Conservation (phyloP, 805 yeast species). For the Candida ulmi region DNA sequence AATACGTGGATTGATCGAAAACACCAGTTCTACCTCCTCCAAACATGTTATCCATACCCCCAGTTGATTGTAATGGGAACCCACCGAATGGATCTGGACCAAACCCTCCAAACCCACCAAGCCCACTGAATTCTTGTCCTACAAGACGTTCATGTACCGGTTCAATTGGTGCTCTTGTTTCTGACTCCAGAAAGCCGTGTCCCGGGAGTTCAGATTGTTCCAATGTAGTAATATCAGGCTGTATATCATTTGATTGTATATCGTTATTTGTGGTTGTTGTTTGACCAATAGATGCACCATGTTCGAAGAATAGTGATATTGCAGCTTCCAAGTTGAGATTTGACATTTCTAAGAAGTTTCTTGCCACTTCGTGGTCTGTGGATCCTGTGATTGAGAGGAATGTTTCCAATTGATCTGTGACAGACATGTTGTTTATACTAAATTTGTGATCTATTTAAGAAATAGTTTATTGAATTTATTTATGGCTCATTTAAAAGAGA, state of each 20-base stretch:
- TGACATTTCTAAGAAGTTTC: conserved; percentile 72
- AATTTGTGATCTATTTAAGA: too few relatives aligned
- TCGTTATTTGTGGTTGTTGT: conserved; percentile 18
- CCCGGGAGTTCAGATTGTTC: too few relatives aligned
- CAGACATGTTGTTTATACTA: neutral
- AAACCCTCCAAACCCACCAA: conserved; percentile 30
- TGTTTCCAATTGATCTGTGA: conserved; percentile 51
- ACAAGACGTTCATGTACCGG: conserved; percentile 75
- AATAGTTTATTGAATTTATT: too few relatives aligned
- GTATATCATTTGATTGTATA: conserved; percentile 25
- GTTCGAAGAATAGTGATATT: conserved; percentile 75
- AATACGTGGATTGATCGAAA: conserved; percentile 33
- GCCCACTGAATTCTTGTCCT: conserved; percentile 27
- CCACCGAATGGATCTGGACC: conserved; percentile 16
- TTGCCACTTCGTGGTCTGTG: conserved; percentile 60
- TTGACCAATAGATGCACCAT: conserved; percentile 28
- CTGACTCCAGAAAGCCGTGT: too few relatives aligned
- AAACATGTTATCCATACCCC: conserved; percentile 19
- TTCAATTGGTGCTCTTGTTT: too few relatives aligned
- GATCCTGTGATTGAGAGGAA: conserved; percentile 84
- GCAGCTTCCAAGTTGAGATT: conserved; percentile 79
- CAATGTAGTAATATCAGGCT: too few relatives aligned
- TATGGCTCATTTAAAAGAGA: too few relatives aligned
- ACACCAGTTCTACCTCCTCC: conserved; percentile 29
- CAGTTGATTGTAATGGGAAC: neutral